These are phyloP conservation scores for Euphorbia lathyris DNA, from an alignment of 345 rosid genomes.

Conservation along the genomic window DNA sequence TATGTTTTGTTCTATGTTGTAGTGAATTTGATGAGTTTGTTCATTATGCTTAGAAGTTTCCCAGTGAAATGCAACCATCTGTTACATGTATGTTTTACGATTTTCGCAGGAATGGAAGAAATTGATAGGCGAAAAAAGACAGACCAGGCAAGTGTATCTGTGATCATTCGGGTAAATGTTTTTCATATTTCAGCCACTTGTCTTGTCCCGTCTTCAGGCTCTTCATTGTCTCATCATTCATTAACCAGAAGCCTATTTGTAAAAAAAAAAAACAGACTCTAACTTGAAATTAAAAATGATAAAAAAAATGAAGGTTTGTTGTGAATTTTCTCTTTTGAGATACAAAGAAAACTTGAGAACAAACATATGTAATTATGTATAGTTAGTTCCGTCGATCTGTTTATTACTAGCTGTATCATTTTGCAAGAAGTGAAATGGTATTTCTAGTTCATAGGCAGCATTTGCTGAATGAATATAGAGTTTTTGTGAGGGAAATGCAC, in stretches of 20 bases:
- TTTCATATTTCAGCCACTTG: neutral
- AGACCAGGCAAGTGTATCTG: neutral
- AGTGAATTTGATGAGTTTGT: neutral
- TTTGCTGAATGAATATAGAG: too few relatives aligned
- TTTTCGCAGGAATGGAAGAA: slow-evolving; percentile 7
- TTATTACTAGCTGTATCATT: neutral
- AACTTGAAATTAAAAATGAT: neutral
- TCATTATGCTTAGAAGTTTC: neutral
- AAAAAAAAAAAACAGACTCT: slow-evolving; percentile 13
- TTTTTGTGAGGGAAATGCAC: too few relatives aligned
- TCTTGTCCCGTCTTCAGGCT: neutral
- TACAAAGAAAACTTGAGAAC: neutral
- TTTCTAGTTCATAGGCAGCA: neutral
- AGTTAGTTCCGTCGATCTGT: neutral
- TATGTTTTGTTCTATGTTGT: too few relatives aligned
- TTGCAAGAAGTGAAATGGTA: neutral
- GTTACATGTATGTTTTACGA: neutral
- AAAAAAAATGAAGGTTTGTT: neutral
- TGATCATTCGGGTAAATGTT: neutral
- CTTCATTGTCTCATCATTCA: neutral
- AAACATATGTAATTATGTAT: neutral
- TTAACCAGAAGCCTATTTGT: slow-evolving; percentile 4
- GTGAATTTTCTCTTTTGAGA: neutral
- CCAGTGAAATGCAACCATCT: neutral
- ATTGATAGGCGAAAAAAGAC: slow-evolving; percentile 4